phyloP scores from a whole-genome alignment of 768 basidiomycete genomes.

The Tulasnella sp. region DNA sequence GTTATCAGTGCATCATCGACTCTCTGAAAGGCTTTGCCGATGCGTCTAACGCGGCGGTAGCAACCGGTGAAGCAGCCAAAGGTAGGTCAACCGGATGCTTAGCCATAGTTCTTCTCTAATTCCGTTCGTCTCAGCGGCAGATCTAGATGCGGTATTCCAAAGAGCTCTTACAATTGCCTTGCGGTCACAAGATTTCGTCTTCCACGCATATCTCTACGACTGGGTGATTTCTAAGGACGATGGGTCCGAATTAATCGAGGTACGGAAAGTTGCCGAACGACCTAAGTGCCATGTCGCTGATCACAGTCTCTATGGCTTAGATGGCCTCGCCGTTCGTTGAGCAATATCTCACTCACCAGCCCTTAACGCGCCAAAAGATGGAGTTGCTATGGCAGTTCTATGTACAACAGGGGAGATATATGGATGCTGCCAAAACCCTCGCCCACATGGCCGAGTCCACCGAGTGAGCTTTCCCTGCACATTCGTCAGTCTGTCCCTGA shows the following conservation, averaged over 20 bases:
- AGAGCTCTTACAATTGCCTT: conserved; percentile 88
- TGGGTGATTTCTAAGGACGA: conserved; percentile 80
- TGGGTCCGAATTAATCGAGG: conserved; percentile 88
- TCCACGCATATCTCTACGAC: conserved; percentile 91
- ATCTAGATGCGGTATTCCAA: conserved; percentile 67
- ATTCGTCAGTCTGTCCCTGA: conserved; percentile 38
- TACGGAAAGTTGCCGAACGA: conserved; percentile 40
- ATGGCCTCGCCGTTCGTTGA: conserved; percentile 78
- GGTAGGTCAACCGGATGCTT: background rate
- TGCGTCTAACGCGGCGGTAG: conserved; percentile 8
- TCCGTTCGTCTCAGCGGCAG: conserved; percentile 39
- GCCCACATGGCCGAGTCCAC: conserved; percentile 77
- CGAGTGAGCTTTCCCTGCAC: conserved; percentile 51
- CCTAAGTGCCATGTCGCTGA: background rate
- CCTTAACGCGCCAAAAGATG: conserved; percentile 71
- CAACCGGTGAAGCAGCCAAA: background rate
- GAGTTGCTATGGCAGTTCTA: conserved; percentile 97
- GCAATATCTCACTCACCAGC: conserved; percentile 78
- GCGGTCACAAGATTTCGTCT: conserved; percentile 80
- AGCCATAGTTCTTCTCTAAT: background rate
- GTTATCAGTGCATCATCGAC: conserved; percentile 81
- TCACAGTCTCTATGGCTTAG: conserved; percentile 49
- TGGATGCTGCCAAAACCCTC: conserved; percentile 85
- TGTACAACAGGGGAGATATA: conserved; percentile 81
- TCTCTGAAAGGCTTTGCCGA: conserved; percentile 78